phyloP scores from a whole-genome alignment of 179 eudicot genomes.

The Vitellaria paradoxa region DNA sequence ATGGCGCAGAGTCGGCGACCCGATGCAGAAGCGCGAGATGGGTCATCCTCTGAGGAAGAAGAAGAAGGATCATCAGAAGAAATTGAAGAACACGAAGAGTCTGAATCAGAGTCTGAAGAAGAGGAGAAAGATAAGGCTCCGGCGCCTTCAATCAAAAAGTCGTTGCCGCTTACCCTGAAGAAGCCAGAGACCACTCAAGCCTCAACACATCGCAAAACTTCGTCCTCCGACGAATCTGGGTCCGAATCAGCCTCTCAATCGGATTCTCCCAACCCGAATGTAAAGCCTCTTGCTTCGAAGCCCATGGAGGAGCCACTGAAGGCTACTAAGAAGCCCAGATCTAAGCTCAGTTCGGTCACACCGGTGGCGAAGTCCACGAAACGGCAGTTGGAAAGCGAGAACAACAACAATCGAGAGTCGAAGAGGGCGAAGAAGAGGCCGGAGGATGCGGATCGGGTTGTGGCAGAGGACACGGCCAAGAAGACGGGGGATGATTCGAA shows the following conservation, averaged over 20 bases:
- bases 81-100: neutral
- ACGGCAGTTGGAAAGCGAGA: neutral
- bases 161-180: too few relatives aligned
- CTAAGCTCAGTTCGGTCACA: constrained; percentile 12
- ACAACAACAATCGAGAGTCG: neutral
- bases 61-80: constrained; percentile 5
- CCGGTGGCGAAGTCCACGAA: constrained; percentile 3
- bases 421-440: constrained; percentile 22
- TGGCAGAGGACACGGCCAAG: neutral
- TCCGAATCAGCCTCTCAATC: constrained; percentile 14
- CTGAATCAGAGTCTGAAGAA: neutral
- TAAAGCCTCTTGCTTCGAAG: constrained; percentile 24
- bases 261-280: constrained; percentile 9
- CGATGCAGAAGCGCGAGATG: neutral
- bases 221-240: neutral
- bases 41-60: constrained; percentile 8
- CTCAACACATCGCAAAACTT: neutral
- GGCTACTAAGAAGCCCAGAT: constrained; percentile 17
- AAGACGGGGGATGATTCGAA: constrained; percentile 8
- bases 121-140: neutral
- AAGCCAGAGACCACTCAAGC: neutral
- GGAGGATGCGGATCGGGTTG: neutral
- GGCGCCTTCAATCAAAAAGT: neutral
- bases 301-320: constrained; percentile 20
- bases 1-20: constrained; percentile 10